These are phyloP conservation scores for Apiotrichum domesticum DNA, from an alignment of 1,284 basidiomycete genomes.

Conservation along the genomic window DNA sequence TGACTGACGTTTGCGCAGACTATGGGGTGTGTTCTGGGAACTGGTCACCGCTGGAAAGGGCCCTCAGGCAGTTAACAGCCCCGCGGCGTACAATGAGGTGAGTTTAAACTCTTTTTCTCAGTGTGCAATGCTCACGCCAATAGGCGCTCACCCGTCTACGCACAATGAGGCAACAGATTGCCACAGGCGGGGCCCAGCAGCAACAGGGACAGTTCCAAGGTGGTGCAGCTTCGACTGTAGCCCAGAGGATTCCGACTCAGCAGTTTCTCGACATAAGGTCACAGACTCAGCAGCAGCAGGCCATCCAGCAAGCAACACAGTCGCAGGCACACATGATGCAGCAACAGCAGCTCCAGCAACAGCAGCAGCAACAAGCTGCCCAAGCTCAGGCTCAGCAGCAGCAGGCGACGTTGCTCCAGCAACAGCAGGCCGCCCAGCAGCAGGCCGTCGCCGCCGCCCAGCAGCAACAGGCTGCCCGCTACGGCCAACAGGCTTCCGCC, in stretches of 20 bases:
- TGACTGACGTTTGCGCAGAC: slow-evolving; percentile 19
- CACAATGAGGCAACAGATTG: slow-evolving; percentile 5
- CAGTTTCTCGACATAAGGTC: slow-evolving; percentile 22
- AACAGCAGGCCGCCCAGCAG: slow-evolving; percentile 15
- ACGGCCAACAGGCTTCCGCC: slow-evolving; percentile 13
- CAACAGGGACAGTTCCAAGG: slow-evolving; percentile 13
- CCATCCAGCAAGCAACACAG: slow-evolving; percentile 15
- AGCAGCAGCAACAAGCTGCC: slow-evolving; percentile 6
- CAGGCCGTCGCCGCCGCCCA: slow-evolving; percentile 14
- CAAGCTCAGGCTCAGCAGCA: slow-evolving; percentile 19
- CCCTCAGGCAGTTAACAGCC: slow-evolving; percentile 37
- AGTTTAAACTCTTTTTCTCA: slow-evolving; percentile 6
- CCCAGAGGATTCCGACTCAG: slow-evolving; percentile 22
- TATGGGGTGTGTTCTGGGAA: slow-evolving; percentile 49
- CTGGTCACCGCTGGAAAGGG: slow-evolving; percentile 44
- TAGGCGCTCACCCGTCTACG: slow-evolving; percentile 38
- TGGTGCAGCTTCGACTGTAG: not conserved
- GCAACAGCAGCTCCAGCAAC: slow-evolving; percentile 18
- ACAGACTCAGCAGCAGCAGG: slow-evolving; percentile 13
- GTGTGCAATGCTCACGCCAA: slow-evolving; percentile 11
- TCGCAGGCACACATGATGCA: not conserved
- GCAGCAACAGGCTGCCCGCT: slow-evolving; percentile 16
- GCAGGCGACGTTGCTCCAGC: slow-evolving; percentile 2
- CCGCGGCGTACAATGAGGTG: slow-evolving; percentile 42
- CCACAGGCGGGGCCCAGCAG: slow-evolving; percentile 7